phyloP scores from a whole-genome alignment of 306 rosid species.

The Vachellia collinsii region DNA sequence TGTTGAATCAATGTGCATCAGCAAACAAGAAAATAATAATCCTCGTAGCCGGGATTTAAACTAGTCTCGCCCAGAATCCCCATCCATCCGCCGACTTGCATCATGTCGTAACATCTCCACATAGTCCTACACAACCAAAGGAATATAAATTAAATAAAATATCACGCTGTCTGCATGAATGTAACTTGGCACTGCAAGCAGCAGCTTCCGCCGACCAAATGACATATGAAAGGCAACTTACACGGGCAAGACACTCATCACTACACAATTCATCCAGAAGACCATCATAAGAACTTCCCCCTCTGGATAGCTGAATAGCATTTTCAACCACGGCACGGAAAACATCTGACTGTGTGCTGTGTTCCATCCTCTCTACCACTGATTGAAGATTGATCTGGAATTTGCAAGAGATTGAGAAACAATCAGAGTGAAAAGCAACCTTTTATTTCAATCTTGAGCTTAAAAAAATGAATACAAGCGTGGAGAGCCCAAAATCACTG shows the following conservation, averaged over 20 bases:
- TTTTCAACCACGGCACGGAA: slow-evolving; percentile 79
- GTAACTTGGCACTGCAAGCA: slow-evolving; percentile 10
- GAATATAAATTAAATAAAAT: background rate
- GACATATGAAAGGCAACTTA: slow-evolving; percentile 38
- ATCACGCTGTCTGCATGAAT: background rate
- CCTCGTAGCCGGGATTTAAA: slow-evolving; percentile 35
- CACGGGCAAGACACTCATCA: slow-evolving; percentile 67
- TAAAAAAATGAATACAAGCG: background rate
- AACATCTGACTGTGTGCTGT: slow-evolving; percentile 56
- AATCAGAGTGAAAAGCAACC: slow-evolving; percentile 9
- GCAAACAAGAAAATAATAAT: slow-evolving; percentile 19
- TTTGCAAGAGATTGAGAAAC: slow-evolving; percentile 8
- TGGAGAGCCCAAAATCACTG: background rate
- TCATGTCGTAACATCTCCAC: slow-evolving; percentile 63
- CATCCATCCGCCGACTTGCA: slow-evolving; percentile 48
- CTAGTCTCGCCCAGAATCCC: slow-evolving; percentile 47
- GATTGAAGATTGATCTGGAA: slow-evolving; percentile 61
- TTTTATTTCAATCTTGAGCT: background rate
- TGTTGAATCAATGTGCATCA: slow-evolving; percentile 25
- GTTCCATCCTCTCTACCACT: slow-evolving; percentile 64
- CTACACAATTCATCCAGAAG: slow-evolving; percentile 76
- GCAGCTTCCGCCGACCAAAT: slow-evolving; percentile 17
- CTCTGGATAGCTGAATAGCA: slow-evolving; percentile 58
- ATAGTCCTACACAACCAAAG: slow-evolving; percentile 68
- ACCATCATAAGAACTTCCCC: slow-evolving; percentile 50